These are phyloP conservation scores for Bipolaris bicolor DNA, from an alignment of 2,329 filamentous ascomycete species.

Conservation along the genomic window DNA sequence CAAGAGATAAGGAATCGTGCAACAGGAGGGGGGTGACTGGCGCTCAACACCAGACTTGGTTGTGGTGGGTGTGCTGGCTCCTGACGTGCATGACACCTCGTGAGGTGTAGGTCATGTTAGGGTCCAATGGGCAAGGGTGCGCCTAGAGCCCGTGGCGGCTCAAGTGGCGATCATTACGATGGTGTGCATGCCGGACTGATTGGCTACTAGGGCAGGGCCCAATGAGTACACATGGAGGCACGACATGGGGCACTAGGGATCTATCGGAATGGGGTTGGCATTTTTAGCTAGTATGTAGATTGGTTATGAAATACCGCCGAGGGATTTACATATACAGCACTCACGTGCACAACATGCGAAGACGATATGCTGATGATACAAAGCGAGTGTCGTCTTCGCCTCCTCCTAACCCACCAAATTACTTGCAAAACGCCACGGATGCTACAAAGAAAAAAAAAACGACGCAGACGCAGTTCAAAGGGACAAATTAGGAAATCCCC, in stretches of 20 bases:
- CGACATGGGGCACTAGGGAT: constrained; percentile 6
- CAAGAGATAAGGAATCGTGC: background rate
- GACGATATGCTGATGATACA: constrained; percentile 9
- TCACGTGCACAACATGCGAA: background rate
- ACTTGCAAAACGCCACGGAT: constrained; percentile 20
- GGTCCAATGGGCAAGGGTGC: constrained; percentile 1
- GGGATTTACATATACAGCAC: background rate
- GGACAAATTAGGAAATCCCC: background rate
- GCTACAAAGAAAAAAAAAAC: constrained; percentile 14
- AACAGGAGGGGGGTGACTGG: background rate
- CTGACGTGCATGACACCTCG: constrained; percentile 5
- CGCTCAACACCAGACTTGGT: constrained; percentile 11
- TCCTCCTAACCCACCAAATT: background rate
- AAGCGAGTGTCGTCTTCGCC: constrained; percentile 12
- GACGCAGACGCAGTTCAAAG: constrained; percentile 3
- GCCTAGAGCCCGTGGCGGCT: constrained; percentile 7
- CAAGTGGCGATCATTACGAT: constrained; percentile 6
- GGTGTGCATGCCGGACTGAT: constrained; percentile 1
- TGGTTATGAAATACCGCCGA: background rate
- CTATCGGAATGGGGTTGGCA: background rate
- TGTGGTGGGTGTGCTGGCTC: constrained; percentile 7
- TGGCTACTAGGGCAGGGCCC: background rate
- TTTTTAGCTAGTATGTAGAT: background rate
- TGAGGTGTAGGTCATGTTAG: constrained; percentile 5
- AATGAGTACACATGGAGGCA: background rate